Percentiles rank a stretch among this genome's conserved stretches.
phyloP scores from a whole-genome alignment of 768 basidiomycete genomes.

The Mycena pura region DNA sequence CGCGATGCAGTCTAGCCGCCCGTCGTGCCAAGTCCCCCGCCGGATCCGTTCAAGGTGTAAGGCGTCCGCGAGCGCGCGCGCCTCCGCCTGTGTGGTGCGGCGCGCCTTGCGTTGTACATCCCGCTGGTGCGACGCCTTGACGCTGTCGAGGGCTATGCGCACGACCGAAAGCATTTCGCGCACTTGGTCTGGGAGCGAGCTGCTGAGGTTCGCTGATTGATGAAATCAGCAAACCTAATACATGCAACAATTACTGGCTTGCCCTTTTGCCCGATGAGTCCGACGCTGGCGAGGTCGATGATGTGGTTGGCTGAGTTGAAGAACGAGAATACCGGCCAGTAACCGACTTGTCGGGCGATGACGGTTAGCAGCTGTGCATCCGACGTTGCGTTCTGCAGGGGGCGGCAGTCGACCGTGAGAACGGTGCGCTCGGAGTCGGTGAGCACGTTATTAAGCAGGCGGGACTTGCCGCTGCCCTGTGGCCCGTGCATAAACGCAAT shows the following conservation, averaged over 20 bases:
- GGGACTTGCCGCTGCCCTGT: conserved; percentile 81
- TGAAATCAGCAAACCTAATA: background rate
- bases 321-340: conserved; percentile 89
- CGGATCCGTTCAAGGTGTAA: conserved; percentile 48
- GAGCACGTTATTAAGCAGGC: conserved; percentile 61
- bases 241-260: too few relatives aligned
- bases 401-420: conserved; percentile 84
- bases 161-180: conserved; percentile 86
- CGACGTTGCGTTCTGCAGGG: conserved; percentile 70
- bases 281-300: conserved; percentile 90
- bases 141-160: conserved; percentile 70
- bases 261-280: conserved; percentile 97
- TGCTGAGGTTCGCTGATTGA: conserved; percentile 77
- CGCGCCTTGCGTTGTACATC: conserved; percentile 44
- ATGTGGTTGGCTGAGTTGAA: conserved; percentile 80
- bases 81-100: conserved; percentile 46
- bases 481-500: conserved; percentile 83
- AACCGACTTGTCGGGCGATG: conserved; percentile 85
- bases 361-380: conserved; percentile 71
- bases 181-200: conserved; percentile 80
- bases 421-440: conserved; percentile 62
- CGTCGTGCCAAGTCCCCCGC: conserved; percentile 84
- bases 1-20: conserved; percentile 81
- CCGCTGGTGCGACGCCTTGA: conserved; percentile 57
- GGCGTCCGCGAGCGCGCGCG: conserved; percentile 38